A percentile compares a stretch with the other conserved stretches of the same genome.
Conservation (phyloP, 345 rosid species). For the Lepidium didymum region DNA sequence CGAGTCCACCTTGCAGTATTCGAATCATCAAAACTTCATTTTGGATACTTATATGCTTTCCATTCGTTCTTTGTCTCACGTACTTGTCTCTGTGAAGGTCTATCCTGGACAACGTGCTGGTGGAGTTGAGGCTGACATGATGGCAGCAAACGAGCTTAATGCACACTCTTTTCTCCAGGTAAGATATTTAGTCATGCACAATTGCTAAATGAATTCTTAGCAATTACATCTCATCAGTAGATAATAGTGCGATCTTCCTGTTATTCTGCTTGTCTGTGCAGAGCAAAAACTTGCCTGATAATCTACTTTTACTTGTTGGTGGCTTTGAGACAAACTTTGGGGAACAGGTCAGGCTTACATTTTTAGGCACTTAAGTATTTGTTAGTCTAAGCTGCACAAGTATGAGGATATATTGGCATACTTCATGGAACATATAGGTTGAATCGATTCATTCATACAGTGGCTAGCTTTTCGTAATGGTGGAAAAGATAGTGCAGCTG, state of each 20-base stretch:
- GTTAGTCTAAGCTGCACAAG: slow-evolving; percentile 1
- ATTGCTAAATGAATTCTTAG: neutral
- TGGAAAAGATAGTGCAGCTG: slow-evolving; percentile 85
- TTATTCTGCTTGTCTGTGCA: slow-evolving; percentile 31
- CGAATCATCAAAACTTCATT: neutral
- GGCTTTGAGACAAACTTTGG: slow-evolving; percentile 89
- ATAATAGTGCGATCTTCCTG: neutral
- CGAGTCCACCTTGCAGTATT: neutral
- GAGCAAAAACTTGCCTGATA: slow-evolving; percentile 61
- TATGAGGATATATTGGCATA: slow-evolving; percentile 1
- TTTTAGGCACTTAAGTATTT: slow-evolving; percentile 10
- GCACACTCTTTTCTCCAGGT: slow-evolving; percentile 91
- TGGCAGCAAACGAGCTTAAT: slow-evolving; percentile 95
- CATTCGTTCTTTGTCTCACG: neutral
- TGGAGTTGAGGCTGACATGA: slow-evolving; percentile 85
- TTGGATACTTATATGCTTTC: neutral
- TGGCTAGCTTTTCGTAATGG: slow-evolving; percentile 89
- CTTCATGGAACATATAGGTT: slow-evolving; percentile 14
- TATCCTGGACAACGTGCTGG: slow-evolving; percentile 85
- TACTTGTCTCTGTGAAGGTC: slow-evolving; percentile 44
- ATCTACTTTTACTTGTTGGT: slow-evolving; percentile 69
- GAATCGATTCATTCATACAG: slow-evolving; percentile 36
- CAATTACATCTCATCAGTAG: neutral
- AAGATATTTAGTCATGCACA: slow-evolving; percentile 20
- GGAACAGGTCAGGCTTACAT: slow-evolving; percentile 60